Evolutionary conservation across 1,284 basidiomycete species (phyloP).

Genomic region (Rhodotorula sp.): DNA sequence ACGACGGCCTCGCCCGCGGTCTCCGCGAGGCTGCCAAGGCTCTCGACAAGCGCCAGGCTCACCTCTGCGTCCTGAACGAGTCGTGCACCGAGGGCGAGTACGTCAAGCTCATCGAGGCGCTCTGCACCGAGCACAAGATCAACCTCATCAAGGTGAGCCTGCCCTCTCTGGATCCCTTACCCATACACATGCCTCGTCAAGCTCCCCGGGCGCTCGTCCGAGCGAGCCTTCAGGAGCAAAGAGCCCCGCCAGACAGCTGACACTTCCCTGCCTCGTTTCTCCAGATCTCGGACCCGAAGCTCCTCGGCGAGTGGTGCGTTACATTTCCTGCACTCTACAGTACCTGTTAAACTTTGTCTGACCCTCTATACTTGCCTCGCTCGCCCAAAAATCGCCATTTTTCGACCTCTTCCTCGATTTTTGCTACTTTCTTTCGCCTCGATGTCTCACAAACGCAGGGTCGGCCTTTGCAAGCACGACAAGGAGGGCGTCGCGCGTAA

Average conservation of each 20-base stretch:
- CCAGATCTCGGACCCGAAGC: constrained; percentile 79
- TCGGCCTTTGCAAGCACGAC: constrained; percentile 95
- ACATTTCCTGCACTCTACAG: background rate
- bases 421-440: background rate
- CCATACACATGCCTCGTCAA: too few species aligned
- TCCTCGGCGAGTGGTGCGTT: constrained; percentile 81
- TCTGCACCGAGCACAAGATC: constrained; percentile 84
- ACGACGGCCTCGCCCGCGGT: constrained; percentile 97
- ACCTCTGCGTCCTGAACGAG: constrained; percentile 98
- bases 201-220: background rate
- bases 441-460: background rate
- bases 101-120: constrained; percentile 99
- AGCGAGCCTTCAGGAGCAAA: background rate
- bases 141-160: constrained; percentile 81
- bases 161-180: constrained; percentile 44
- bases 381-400: background rate
- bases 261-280: background rate
- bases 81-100: constrained; percentile 99
- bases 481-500: constrained; percentile 98
- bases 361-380: background rate
- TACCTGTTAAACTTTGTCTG: too few species aligned
- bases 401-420: background rate
- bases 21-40: constrained; percentile 98
- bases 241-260: background rate
- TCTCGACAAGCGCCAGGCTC: constrained; percentile 96